Evolutionary conservation across 148 eudicot species (phyloP).

Genomic region (Pouteria glomerata): DNA sequence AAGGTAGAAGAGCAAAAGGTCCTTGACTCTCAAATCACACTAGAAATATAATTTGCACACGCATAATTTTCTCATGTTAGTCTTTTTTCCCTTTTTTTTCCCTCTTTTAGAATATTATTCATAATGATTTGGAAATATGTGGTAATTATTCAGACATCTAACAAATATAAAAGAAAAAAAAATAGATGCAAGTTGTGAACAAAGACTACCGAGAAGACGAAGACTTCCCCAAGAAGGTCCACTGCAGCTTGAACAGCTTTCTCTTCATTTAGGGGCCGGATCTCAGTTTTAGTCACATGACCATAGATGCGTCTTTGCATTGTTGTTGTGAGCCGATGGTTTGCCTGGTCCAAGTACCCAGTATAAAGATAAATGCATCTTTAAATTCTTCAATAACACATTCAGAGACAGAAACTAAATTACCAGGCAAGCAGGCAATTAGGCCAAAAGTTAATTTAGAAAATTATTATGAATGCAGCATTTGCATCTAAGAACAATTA

Average conservation of each 20-base stretch:
- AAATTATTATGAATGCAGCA: background rate
- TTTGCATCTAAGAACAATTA: background rate
- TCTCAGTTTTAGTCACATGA: conserved; percentile 85
- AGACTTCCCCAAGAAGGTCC: conserved; percentile 80
- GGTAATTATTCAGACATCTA: background rate
- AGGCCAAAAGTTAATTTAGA: background rate
- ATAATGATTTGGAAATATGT: background rate
- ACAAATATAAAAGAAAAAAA: background rate
- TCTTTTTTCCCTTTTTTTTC: too few relatives aligned
- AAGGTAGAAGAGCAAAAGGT: too few relatives aligned
- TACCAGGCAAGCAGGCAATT: background rate
- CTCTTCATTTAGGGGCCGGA: conserved; percentile 88
- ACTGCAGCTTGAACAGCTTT: conserved; percentile 93
- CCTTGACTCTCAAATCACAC: too few relatives aligned
- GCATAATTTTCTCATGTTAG: too few relatives aligned
- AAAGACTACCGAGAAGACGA: conserved; percentile 70
- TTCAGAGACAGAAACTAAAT: background rate
- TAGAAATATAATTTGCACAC: too few relatives aligned
- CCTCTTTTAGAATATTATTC: too few relatives aligned
- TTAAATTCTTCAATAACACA: background rate
- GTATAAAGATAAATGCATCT: background rate
- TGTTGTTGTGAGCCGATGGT: conserved; percentile 83
- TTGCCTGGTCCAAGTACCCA: conserved; percentile 41
- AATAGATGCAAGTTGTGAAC: conserved; percentile 3
- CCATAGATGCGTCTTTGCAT: conserved; percentile 86